Conservation (phyloP, 1,284 basidiomycete genomes). For the Pisolithus thermaeus region DNA sequence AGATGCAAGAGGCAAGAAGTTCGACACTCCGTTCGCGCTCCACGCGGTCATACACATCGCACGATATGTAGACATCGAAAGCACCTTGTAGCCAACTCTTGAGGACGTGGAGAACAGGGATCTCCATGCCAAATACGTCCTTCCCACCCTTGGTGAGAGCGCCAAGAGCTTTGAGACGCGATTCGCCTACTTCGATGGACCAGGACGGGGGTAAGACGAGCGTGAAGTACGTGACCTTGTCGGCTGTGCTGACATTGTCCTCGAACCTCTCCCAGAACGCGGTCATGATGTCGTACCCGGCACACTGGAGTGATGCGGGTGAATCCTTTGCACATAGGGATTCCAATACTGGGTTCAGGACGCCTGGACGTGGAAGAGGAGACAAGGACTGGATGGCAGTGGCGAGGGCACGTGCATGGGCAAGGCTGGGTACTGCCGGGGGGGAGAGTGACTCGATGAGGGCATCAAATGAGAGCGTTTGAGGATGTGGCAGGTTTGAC, state of each 20-base stretch:
- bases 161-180: conserved; percentile 57
- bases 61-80: conserved; percentile 46
- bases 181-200: conserved; percentile 62
- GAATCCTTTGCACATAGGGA: conserved; percentile 49
- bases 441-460: conserved; percentile 48
- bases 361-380: conserved; percentile 41
- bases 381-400: conserved; percentile 38
- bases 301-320: conserved; percentile 51
- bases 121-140: conserved; percentile 62
- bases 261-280: conserved; percentile 59
- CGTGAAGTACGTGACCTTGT: conserved; percentile 56
- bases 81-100: conserved; percentile 59
- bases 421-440: conserved; percentile 52
- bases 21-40: conserved; percentile 61
- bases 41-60: conserved; percentile 37
- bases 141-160: conserved; percentile 53
- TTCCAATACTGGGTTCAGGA: conserved; percentile 51
- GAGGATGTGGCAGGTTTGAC: conserved; percentile 19
- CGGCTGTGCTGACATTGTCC: conserved; percentile 43
- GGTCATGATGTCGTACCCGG: conserved; percentile 65
- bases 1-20: conserved; percentile 51
- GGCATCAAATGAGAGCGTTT: conserved; percentile 35
- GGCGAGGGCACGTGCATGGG: conserved; percentile 41
- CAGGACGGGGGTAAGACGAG: conserved; percentile 52
- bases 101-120: conserved; percentile 46